phyloP scores from a whole-genome alignment of 306 rosid species.

The Malus sylvestris region DNA sequence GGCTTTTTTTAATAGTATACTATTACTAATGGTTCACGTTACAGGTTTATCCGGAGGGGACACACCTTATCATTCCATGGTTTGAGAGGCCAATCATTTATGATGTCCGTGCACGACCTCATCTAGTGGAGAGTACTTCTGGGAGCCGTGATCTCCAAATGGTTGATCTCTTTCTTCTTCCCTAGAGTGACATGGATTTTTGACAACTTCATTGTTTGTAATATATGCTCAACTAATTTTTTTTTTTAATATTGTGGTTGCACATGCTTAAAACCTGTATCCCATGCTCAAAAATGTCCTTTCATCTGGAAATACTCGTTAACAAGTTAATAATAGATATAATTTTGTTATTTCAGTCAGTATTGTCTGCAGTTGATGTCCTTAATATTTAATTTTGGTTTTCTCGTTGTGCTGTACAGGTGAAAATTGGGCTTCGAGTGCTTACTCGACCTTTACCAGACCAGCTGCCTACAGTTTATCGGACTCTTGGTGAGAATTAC shows the following conservation, averaged over 20 bases:
- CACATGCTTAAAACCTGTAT: neutral
- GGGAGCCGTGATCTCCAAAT: constrained; percentile 97
- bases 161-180: constrained; percentile 31
- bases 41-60: constrained; percentile 96
- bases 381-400: neutral
- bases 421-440: constrained; percentile 84
- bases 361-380: neutral
- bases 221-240: neutral
- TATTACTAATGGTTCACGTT: constrained; percentile 1
- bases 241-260: neutral
- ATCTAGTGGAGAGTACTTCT: constrained; percentile 83
- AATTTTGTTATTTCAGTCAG: neutral
- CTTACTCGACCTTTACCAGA: constrained; percentile 79
- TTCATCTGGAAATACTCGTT: neutral
- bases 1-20: neutral
- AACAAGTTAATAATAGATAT: neutral
- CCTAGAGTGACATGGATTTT: neutral
- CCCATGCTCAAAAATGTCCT: neutral
- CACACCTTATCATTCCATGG: constrained; percentile 80
- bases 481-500: constrained; percentile 81
- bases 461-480: constrained; percentile 66
- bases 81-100: constrained; percentile 91
- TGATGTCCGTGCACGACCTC: constrained; percentile 92
- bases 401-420: constrained; percentile 36
- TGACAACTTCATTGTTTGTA: too few species aligned